Conservation (phyloP, 202 grass and related monocot genomes). For the Panicum virgatum region DNA sequence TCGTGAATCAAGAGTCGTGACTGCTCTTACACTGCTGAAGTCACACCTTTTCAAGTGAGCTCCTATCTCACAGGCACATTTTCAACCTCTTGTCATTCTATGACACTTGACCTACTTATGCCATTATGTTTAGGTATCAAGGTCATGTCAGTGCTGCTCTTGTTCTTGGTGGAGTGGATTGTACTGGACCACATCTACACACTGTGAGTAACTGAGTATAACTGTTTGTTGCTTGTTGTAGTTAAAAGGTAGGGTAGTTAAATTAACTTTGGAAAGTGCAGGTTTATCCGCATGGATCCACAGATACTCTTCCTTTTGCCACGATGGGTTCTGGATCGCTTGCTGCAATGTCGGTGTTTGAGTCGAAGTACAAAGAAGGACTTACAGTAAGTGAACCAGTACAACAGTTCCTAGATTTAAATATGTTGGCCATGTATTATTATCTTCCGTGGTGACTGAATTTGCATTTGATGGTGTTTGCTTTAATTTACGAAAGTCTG, state of each 20-base stretch:
- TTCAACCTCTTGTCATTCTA: not conserved
- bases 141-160: constrained; percentile 97
- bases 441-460: not conserved
- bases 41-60: constrained; percentile 88
- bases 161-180: constrained; percentile 97
- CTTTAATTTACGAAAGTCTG: not conserved
- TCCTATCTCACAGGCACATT: not conserved
- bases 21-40: constrained; percentile 85
- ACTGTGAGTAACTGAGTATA: constrained; percentile 63
- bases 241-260: constrained; percentile 2
- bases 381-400: constrained; percentile 70
- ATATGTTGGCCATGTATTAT: constrained; percentile 10
- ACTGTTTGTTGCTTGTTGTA: not conserved
- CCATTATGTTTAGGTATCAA: constrained; percentile 72
- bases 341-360: constrained; percentile 95
- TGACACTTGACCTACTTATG: not conserved
- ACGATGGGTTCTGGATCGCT: constrained; percentile 99
- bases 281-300: constrained; percentile 97
- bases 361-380: constrained; percentile 89
- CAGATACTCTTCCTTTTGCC: constrained; percentile 97
- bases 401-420: not conserved
- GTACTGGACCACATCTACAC: constrained; percentile 96
- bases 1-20: constrained; percentile 93
- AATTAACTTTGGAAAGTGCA: constrained; percentile 44
- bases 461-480: constrained; percentile 14